Percentiles rank a stretch among this genome's conserved stretches.
Evolutionary conservation across 805 yeast genomes (phyloP).

Genomic region (Candida palmyrensis): DNA sequence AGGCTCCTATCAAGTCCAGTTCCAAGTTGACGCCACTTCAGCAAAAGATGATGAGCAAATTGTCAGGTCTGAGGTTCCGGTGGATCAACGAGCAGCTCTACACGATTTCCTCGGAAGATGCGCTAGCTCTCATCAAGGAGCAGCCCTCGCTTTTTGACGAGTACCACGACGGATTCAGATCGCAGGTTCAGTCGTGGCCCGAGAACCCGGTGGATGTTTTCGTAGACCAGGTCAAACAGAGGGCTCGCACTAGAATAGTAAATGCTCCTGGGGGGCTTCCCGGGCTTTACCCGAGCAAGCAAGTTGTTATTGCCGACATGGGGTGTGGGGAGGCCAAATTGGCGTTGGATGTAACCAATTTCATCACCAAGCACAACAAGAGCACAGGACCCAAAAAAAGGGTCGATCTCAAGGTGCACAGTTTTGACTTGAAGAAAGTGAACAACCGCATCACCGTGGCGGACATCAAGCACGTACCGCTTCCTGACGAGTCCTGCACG

Average conservation of each 20-base stretch:
- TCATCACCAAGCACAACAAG: constrained; percentile 30
- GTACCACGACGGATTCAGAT: constrained; percentile 91
- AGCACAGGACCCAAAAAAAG: constrained; percentile 29
- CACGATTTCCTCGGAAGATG: constrained; percentile 75
- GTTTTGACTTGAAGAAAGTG: constrained; percentile 87
- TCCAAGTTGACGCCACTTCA: constrained; percentile 77
- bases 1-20: constrained; percentile 13
- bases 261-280: constrained; percentile 97
- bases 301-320: constrained; percentile 91
- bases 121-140: constrained; percentile 62
- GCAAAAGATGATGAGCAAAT: constrained; percentile 90
- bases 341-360: constrained; percentile 57
- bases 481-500: constrained; percentile 71
- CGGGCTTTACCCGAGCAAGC: constrained; percentile 49
- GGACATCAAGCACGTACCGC: constrained; percentile 86
- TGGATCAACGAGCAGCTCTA: constrained; percentile 98
- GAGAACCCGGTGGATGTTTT: constrained; percentile 96
- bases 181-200: constrained; percentile 97
- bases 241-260: constrained; percentile 56
- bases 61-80: constrained; percentile 91
- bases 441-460: constrained; percentile 94
- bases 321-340: constrained; percentile 98
- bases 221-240: constrained; percentile 59
- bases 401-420: constrained; percentile 61
- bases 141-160: constrained; percentile 91